These are phyloP conservation scores for Agaricus sinodeliciosus DNA, from an alignment of 768 basidiomycete genomes.

Conservation along the genomic window DNA sequence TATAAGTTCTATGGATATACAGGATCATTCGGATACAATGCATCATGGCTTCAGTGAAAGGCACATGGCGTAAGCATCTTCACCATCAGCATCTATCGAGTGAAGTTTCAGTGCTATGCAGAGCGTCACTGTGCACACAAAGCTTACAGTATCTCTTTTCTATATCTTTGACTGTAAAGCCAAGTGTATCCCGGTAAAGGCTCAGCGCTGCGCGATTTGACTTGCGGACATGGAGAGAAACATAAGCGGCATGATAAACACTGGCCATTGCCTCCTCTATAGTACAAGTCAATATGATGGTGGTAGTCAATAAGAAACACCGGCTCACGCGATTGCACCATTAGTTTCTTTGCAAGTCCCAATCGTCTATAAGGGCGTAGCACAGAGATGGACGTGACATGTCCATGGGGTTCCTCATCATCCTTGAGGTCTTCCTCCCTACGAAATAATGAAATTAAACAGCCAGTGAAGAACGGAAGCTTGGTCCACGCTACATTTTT, in stretches of 20 bases:
- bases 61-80: conserved; percentile 91
- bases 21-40: not conserved
- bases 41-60: conserved; percentile 39
- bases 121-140: not conserved
- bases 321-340: conserved; percentile 85
- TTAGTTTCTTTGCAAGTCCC: conserved; percentile 91
- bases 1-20: too few species aligned
- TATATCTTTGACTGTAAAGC: conserved; percentile 81
- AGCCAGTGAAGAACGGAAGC: not conserved
- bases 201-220: conserved; percentile 90
- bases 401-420: conserved; percentile 75
- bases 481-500: conserved; percentile 67
- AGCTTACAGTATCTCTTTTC: conserved; percentile 87
- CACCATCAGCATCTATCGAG: conserved; percentile 81
- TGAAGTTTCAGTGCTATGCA: not conserved
- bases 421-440: conserved; percentile 65
- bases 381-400: conserved; percentile 96
- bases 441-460: not conserved
- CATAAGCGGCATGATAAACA: conserved; percentile 79
- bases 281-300: conserved; percentile 2
- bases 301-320: not conserved
- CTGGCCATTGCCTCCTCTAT: conserved; percentile 89
- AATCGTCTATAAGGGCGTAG: conserved; percentile 85
- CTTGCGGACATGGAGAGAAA: conserved; percentile 90
- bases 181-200: conserved; percentile 86